Percentiles rank a stretch among this genome's conserved stretches.
phyloP scores from a whole-genome alignment of 108 stramenopile species.

The Nannochloropsis gaditana region DNA sequence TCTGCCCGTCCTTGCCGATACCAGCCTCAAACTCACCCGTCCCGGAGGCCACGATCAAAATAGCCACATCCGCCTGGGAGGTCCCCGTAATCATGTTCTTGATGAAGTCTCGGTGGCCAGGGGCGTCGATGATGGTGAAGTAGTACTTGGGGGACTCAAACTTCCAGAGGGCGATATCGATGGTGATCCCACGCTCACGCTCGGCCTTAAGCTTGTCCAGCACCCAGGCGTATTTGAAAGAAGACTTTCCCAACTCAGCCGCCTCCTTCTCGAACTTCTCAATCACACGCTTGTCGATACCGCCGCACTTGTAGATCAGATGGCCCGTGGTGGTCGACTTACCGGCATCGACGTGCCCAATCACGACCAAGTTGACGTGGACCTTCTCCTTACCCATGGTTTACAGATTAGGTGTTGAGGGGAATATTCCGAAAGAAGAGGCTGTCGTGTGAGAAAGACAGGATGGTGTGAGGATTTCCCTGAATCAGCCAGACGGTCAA shows the following conservation, averaged over 20 bases:
- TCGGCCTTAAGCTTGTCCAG: conserved; percentile 91
- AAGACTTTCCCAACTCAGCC: conserved; percentile 78
- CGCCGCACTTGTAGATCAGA: conserved; percentile 72
- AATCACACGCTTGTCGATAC: conserved; percentile 84
- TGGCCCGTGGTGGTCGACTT: conserved; percentile 94
- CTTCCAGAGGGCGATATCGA: conserved; percentile 85
- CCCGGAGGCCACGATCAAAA: conserved; percentile 78
- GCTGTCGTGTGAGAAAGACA: no score
- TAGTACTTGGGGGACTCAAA: conserved; percentile 78
- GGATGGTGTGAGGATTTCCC: no score
- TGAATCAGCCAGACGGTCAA: no score
- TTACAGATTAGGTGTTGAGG: background rate
- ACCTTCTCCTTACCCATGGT: conserved; percentile 27
- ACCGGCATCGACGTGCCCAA: conserved; percentile 79
- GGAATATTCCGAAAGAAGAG: background rate
- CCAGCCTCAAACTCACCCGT: conserved; percentile 79
- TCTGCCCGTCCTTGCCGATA: conserved; percentile 81
- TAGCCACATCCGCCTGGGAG: conserved; percentile 85
- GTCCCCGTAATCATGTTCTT: conserved; percentile 94
- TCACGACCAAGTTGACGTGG: conserved; percentile 56
- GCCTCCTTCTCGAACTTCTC: conserved; percentile 95
- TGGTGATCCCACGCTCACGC: conserved; percentile 92
- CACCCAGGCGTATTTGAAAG: conserved; percentile 93
- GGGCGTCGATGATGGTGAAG: conserved; percentile 90
- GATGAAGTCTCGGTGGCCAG: conserved; percentile 79